phyloP scores from a whole-genome alignment of 2,329 filamentous ascomycete genomes.

The Orbilia quercus region DNA sequence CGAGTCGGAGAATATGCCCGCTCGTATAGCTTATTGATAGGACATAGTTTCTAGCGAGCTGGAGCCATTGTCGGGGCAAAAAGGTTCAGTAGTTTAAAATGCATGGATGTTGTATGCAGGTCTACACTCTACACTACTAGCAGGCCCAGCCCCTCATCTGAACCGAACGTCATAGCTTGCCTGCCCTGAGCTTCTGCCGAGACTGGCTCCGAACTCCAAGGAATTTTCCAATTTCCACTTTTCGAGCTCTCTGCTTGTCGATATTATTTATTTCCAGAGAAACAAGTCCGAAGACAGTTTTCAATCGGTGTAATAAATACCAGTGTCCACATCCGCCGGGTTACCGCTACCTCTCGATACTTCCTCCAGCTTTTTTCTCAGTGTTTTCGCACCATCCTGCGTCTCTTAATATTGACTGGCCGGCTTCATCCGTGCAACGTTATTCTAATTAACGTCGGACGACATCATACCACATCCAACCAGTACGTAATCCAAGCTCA shows the following conservation, averaged over 20 bases:
- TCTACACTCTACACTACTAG: too few relatives aligned
- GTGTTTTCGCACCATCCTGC: neutral
- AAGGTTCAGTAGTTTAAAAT: too few relatives aligned
- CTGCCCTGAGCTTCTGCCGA: constrained; percentile 17
- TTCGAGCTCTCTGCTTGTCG: too few relatives aligned
- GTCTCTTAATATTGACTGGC: neutral
- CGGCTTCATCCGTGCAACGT: neutral
- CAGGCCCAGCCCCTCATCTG: constrained; percentile 36
- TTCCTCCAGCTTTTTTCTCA: neutral
- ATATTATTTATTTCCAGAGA: constrained; percentile 8
- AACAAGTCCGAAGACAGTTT: neutral
- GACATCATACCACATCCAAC: constrained; percentile 17
- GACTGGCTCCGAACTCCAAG: constrained; percentile 42
- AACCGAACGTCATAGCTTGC: constrained; percentile 39
- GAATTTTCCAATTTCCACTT: constrained; percentile 1
- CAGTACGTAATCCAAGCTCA: constrained; percentile 30
- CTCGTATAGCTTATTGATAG: constrained; percentile 36
- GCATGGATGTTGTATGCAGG: constrained; percentile 30
- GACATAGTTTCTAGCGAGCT: too few relatives aligned
- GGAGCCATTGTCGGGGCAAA: too few relatives aligned
- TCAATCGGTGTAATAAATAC: too few relatives aligned
- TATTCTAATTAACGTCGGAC: constrained; percentile 12
- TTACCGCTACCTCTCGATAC: neutral
- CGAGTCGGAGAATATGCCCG: constrained; percentile 7
- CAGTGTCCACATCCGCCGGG: too few relatives aligned